Percentiles rank a stretch among this genome's conserved stretches.
These are phyloP conservation scores for Marasmius oreades DNA, from an alignment of 1,284 basidiomycete species.

Conservation along the genomic window DNA sequence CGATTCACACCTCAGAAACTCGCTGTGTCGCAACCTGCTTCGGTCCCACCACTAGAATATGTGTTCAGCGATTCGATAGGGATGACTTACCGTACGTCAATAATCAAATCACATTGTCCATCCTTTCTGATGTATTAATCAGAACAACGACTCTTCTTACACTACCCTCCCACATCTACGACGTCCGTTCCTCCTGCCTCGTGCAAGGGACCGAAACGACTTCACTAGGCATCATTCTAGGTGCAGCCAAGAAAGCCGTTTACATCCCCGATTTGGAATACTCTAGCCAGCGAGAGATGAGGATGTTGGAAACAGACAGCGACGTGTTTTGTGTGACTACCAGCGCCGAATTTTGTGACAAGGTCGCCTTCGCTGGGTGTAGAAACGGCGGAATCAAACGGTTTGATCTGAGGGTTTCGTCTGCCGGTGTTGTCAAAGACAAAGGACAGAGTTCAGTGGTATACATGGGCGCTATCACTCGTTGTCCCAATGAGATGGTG, in stretches of 20 bases:
- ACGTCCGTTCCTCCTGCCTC: neutral
- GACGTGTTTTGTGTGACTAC: neutral
- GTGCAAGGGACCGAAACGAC: neutral
- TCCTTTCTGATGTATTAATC: neutral
- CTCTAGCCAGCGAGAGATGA: neutral
- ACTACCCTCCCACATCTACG: neutral
- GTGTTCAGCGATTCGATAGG: neutral
- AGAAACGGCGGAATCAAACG: neutral
- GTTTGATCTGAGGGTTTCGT: neutral
- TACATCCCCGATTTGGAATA: neutral
- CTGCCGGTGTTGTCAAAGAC: neutral
- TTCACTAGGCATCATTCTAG: neutral
- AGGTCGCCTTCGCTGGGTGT: neutral
- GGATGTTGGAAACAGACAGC: neutral
- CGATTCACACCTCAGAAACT: neutral
- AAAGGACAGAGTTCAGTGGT: neutral
- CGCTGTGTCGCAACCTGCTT: neutral
- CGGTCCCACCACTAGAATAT: neutral
- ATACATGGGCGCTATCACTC: neutral
- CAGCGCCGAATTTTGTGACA: neutral
- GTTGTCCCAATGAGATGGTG: neutral
- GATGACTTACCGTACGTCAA: neutral
- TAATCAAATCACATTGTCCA: neutral
- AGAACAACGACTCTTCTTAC: neutral
- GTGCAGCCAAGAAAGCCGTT: neutral